Percentiles rank a stretch among this genome's conserved stretches.
These are phyloP conservation scores for Boletus sensibilis DNA, from an alignment of 768 basidiomycete species.

Conservation along the genomic window DNA sequence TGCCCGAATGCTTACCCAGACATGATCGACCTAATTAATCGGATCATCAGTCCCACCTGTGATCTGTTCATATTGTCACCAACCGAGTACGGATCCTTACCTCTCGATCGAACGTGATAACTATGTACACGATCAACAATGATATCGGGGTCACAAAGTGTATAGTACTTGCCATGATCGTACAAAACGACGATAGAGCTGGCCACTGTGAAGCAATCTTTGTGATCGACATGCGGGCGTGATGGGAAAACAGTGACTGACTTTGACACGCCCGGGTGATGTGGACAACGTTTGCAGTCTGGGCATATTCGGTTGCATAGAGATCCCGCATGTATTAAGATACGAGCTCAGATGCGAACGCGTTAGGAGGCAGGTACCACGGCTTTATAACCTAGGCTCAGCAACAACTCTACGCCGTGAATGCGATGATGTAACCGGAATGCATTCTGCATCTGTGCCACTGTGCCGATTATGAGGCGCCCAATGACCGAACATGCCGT, in stretches of 20 bases:
- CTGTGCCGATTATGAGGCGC: no score
- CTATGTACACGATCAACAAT: neutral
- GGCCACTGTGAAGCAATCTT: neutral
- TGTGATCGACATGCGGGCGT: neutral
- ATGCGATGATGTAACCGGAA: no score
- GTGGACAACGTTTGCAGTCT: neutral
- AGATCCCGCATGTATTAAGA: no score
- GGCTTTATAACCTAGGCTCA: no score
- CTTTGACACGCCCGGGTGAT: conserved; percentile 12
- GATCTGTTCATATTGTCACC: neutral
- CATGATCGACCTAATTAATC: conserved; percentile 14
- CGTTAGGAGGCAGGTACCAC: no score
- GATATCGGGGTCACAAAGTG: neutral
- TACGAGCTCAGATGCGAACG: no score
- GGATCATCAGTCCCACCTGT: neutral
- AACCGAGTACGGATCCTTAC: neutral
- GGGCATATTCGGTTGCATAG: no score
- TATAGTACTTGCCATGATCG: conserved; percentile 19
- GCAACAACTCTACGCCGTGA: no score
- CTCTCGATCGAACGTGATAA: conserved; percentile 17
- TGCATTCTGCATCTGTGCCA: no score
- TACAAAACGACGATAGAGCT: conserved; percentile 14
- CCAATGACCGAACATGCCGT: no score
- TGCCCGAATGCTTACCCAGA: conserved; percentile 16
- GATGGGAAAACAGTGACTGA: conserved; percentile 1